A percentile compares a stretch with the other conserved stretches of the same genome.
Conservation (phyloP, 1,139 yeast species). For the Kodamaea fungicola region DNA sequence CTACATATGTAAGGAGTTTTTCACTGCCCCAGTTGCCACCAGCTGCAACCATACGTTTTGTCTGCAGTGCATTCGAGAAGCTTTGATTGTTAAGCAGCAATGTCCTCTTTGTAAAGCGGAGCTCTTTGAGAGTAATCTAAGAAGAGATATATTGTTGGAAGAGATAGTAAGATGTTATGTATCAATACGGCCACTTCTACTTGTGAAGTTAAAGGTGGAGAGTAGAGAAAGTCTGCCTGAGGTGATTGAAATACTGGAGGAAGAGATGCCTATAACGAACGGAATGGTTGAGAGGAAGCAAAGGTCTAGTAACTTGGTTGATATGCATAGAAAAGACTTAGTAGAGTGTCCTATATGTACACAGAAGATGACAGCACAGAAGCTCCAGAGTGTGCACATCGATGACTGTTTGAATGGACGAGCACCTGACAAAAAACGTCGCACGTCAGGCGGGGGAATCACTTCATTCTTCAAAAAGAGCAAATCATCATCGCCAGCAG, state of each 20-base stretch:
- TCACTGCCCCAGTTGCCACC: constrained; percentile 79
- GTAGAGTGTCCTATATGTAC: constrained; percentile 74
- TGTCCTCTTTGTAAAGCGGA: constrained; percentile 83
- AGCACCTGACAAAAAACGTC: constrained; percentile 4
- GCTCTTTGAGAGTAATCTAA: constrained; percentile 66
- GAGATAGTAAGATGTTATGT: constrained; percentile 62
- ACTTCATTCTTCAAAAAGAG: constrained; percentile 33
- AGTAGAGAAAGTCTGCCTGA: constrained; percentile 8
- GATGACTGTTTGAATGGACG: constrained; percentile 56
- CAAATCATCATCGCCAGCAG: constrained; percentile 5
- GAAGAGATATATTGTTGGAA: constrained; percentile 69
- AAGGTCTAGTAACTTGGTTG: too few species aligned
- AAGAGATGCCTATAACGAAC: constrained; percentile 8
- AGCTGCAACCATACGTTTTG: constrained; percentile 91
- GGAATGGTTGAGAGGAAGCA: too few species aligned
- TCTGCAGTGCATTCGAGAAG: constrained; percentile 80
- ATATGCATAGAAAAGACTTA: constrained; percentile 9
- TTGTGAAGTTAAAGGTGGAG: not conserved
- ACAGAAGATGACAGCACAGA: constrained; percentile 50
- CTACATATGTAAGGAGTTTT: constrained; percentile 86
- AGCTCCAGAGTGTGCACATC: constrained; percentile 65
- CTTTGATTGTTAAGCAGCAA: constrained; percentile 51
- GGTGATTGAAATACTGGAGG: constrained; percentile 18
- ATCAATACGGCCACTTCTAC: constrained; percentile 34
- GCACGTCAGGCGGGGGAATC: constrained; percentile 15